Percentiles rank a stretch among this genome's conserved stretches.
Evolutionary conservation across 106 monocot genomes (phyloP).

Genomic region (Platanthera zijinensis): DNA sequence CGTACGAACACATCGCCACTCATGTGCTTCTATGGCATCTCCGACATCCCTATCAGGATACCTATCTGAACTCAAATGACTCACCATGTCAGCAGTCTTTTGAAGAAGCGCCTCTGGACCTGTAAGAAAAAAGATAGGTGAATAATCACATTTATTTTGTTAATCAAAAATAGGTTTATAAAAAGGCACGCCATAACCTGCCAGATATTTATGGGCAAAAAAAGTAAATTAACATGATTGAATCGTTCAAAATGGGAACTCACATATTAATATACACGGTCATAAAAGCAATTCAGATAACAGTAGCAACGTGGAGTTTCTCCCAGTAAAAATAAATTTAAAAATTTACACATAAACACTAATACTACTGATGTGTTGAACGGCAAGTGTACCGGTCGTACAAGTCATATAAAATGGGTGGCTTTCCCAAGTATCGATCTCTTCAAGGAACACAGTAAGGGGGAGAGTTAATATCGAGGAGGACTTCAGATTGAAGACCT

Average conservation of each 20-base stretch:
- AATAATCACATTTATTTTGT: neutral
- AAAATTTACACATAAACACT: neutral
- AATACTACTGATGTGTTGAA: neutral
- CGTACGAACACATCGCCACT: constrained; percentile 76
- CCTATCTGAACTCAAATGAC: constrained; percentile 13
- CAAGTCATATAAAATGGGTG: too few relatives aligned
- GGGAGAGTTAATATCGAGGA: too few relatives aligned
- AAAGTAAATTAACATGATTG: neutral
- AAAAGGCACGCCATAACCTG: neutral
- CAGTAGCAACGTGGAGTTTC: neutral
- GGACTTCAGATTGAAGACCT: too few relatives aligned
- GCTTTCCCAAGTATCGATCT: too few relatives aligned
- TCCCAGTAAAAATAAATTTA: neutral
- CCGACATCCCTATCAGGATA: constrained; percentile 45
- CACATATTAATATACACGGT: neutral
- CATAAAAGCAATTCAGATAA: neutral
- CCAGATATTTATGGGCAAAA: neutral
- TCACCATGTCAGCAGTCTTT: constrained; percentile 50
- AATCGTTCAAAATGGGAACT: neutral
- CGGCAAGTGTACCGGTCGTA: too few relatives aligned
- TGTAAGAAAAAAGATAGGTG: constrained; percentile 21
- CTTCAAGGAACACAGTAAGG: too few relatives aligned
- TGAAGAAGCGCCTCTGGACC: constrained; percentile 80
- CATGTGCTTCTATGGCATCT: constrained; percentile 74
- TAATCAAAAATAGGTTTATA: neutral